Base-by-base conservation (phyloP, 306 rosid species). In the Prinsepia uniflora region DNA sequence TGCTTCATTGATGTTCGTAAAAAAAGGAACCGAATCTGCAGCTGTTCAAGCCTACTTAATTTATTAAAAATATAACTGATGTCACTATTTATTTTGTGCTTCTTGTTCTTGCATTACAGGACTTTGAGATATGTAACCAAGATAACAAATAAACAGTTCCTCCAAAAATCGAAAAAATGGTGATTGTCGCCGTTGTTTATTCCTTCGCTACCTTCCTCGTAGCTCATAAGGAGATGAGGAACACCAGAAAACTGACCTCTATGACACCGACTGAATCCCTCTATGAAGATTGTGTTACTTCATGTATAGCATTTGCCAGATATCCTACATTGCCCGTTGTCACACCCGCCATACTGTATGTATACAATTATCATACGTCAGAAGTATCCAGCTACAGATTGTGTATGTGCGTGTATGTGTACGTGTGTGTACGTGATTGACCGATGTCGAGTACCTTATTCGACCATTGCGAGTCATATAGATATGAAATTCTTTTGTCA, bases 401-500 rank as follows among this genome's bases (percentile, higher is more conserved):
- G 11, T 49, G 30, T 24, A 2, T n/a, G 6, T 15, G 6, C 11
- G 6, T 11, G 62, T 3, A 4, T n/a, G 15, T 11, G 62, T 3
- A 6, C 6, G 58, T 0, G 30, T 0, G 58, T 20, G 11, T 14
- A 3, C 18, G 4, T 18, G 30, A 2, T 17, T 2, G 19, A 4
- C 18, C 34, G 48, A 19, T 47, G 17, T 24, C 44, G n/a, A 4
- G 83, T 79, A 85, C 98, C 98, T 90, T 60, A 94, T 90, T 10
- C 97, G 97, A 59, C 96, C 98, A 42, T 94, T 90, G 65, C 95
- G 94, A 73, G 98, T 94, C 95, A 94, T 60, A 76, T 94, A 94
- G 50, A 90, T 90, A 78, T 90, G 97, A 80, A 87, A 87, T 69
- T 94, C 90, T 14, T 46, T 86, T 11, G 92, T 90, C 92, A 94